Evolutionary conservation across 768 basidiomycete genomes (phyloP).

Genomic region (Hericium coralloides): DNA sequence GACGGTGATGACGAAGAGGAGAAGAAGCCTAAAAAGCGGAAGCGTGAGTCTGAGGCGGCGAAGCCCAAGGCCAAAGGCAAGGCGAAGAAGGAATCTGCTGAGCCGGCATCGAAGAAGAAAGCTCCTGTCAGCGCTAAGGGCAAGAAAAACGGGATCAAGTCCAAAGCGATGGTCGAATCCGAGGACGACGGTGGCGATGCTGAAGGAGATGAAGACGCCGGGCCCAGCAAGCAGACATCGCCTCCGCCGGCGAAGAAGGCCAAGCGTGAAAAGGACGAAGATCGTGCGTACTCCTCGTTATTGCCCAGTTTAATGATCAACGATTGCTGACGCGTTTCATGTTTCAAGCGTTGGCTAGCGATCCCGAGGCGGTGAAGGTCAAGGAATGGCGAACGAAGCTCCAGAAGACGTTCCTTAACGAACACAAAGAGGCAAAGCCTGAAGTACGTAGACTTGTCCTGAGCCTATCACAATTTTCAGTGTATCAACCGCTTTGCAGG

Average conservation of each 20-base stretch:
- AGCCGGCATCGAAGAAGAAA: conserved; percentile 29
- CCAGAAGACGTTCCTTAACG: conserved; percentile 77
- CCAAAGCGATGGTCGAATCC: conserved; percentile 55
- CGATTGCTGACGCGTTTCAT: background rate
- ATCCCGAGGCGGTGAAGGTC: conserved; percentile 64
- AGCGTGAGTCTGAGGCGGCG: conserved; percentile 47
- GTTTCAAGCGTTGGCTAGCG: conserved; percentile 36
- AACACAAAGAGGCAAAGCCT: conserved; percentile 51
- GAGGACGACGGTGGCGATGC: conserved; percentile 49
- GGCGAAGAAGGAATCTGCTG: conserved; percentile 33
- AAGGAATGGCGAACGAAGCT: conserved; percentile 90
- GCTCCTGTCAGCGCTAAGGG: conserved; percentile 26
- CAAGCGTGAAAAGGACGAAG: conserved; percentile 42
- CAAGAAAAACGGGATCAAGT: conserved; percentile 53
- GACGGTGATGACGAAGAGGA: conserved; percentile 34
- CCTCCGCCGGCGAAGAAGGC: conserved; percentile 60
- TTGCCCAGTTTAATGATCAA: conserved; percentile 23
- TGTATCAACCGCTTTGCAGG: conserved; percentile 31
- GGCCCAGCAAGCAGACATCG: conserved; percentile 43
- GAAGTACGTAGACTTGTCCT: conserved; percentile 39
- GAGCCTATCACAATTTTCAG: background rate
- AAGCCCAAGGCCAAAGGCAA: conserved; percentile 37
- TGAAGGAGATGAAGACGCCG: conserved; percentile 28
- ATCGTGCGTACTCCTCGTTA: conserved; percentile 43
- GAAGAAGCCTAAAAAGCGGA: conserved; percentile 47